Conservation (phyloP, 2,329 filamentous ascomycete genomes). For the Rhinocladiella similis region DNA sequence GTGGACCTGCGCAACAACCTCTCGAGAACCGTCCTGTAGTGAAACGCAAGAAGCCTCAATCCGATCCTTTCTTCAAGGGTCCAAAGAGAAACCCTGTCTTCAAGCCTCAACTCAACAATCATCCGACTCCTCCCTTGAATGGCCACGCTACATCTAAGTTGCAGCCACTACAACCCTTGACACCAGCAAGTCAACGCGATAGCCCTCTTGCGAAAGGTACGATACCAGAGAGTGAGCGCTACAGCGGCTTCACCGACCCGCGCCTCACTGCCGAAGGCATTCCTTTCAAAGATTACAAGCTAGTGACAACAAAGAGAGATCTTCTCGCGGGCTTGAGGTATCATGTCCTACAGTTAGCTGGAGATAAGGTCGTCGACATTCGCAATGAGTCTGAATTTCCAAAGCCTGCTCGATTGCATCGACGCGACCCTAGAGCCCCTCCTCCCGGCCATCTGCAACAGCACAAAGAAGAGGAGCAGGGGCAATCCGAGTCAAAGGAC, state of each 20-base stretch:
- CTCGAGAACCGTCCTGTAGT: conserved; percentile 15
- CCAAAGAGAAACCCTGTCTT: conserved; percentile 10
- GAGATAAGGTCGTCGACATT: conserved; percentile 62
- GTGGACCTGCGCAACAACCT: conserved; percentile 16
- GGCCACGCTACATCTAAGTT: conserved; percentile 12
- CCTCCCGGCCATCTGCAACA: conserved; percentile 43
- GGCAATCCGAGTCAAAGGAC: conserved; percentile 57
- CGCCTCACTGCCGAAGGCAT: conserved; percentile 21
- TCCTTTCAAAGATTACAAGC: conserved; percentile 59
- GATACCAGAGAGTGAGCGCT: conserved; percentile 18
- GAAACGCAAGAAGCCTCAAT: conserved; percentile 23
- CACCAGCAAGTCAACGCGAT: conserved; percentile 7
- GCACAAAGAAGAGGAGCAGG: conserved; percentile 36
- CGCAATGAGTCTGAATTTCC: conserved; percentile 82
- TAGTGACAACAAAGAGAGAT: conserved; percentile 80
- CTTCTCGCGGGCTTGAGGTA: conserved; percentile 77
- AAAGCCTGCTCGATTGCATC: conserved; percentile 82
- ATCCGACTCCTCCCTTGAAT: conserved; percentile 20
- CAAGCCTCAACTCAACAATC: conserved; percentile 20
- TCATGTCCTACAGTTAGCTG: conserved; percentile 81
- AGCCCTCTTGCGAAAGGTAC: conserved; percentile 9
- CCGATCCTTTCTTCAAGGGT: conserved; percentile 27
- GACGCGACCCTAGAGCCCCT: conserved; percentile 76
- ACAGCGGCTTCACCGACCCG: conserved; percentile 31
- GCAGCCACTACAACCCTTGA: conserved; percentile 2